Conservation (phyloP, 352 stramenopile species). For the Pythium plurisporium region DNA sequence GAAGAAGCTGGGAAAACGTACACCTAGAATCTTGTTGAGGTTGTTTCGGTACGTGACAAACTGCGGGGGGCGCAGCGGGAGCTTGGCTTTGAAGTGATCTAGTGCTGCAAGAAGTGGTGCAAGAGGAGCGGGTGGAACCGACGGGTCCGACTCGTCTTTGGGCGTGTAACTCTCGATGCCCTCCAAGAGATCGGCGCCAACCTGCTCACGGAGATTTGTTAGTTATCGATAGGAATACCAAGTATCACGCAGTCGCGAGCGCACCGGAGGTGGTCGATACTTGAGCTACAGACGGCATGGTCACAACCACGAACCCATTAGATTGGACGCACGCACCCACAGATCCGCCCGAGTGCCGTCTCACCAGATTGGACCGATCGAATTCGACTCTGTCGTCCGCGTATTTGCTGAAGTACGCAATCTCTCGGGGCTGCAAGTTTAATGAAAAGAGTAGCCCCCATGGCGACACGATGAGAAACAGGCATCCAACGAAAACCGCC, state of each 20-base stretch:
- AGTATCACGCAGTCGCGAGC: no score
- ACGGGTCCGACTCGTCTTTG: constrained; percentile 48
- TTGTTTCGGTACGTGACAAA: constrained; percentile 80
- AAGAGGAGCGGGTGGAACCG: constrained; percentile 40
- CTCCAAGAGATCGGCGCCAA: constrained; percentile 55
- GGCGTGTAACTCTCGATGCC: constrained; percentile 46
- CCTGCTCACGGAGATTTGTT: constrained; percentile 13
- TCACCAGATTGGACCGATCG: constrained; percentile 61
- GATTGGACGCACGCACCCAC: not conserved
- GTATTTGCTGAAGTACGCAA: constrained; percentile 66
- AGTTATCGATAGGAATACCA: not conserved
- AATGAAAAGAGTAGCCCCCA: not conserved
- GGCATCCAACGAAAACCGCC: not conserved
- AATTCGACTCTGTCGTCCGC: constrained; percentile 38
- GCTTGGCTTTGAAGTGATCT: constrained; percentile 35
- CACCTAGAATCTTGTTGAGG: constrained; percentile 80
- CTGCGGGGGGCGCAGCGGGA: constrained; percentile 27
- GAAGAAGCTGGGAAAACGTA: constrained; percentile 17
- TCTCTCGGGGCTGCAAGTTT: constrained; percentile 42
- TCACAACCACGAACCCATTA: not conserved
- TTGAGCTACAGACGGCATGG: not conserved
- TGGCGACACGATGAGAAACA: not conserved
- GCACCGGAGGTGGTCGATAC: constrained; percentile 24
- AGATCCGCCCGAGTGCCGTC: not conserved
- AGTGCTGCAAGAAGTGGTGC: constrained; percentile 43